These are phyloP conservation scores for Tuber aestivum DNA, from an alignment of 495 filamentous ascomycete species.

Conservation along the genomic window DNA sequence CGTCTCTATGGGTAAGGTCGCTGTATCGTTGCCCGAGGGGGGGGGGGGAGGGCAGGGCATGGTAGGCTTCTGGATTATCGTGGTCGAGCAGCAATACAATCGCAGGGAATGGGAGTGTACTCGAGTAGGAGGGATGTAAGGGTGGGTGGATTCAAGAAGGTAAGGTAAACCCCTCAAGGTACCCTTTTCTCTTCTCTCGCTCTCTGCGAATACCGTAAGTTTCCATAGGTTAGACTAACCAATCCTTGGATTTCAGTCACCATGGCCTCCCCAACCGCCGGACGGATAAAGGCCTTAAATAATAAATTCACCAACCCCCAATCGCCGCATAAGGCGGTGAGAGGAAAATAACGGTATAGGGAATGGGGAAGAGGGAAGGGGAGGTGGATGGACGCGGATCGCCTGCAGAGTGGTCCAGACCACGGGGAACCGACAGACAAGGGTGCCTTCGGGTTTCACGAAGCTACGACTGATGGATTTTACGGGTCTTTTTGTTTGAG, in stretches of 20 bases:
- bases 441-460: not conserved
- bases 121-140: not conserved
- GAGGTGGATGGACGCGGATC: not conserved
- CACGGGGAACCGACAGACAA: not conserved
- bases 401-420: not conserved
- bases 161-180: conserved; percentile 2
- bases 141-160: not conserved
- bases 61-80: not conserved
- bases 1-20: not conserved
- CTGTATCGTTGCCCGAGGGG: not conserved
- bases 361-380: not conserved
- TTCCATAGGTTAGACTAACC: not conserved
- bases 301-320: not conserved
- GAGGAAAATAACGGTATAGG: not conserved
- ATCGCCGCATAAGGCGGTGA: not conserved
- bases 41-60: not conserved
- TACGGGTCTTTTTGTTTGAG: not conserved
- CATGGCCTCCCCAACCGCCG: not conserved
- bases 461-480: not conserved
- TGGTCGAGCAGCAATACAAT: not conserved
- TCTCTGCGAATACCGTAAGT: not conserved
- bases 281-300: conserved; percentile 5
- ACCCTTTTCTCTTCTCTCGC: not conserved
- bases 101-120: not conserved
- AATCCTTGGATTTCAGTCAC: not conserved